Evolutionary conservation across 768 basidiomycete species (phyloP).

Genomic region (Cyclocybe cylindracea): DNA sequence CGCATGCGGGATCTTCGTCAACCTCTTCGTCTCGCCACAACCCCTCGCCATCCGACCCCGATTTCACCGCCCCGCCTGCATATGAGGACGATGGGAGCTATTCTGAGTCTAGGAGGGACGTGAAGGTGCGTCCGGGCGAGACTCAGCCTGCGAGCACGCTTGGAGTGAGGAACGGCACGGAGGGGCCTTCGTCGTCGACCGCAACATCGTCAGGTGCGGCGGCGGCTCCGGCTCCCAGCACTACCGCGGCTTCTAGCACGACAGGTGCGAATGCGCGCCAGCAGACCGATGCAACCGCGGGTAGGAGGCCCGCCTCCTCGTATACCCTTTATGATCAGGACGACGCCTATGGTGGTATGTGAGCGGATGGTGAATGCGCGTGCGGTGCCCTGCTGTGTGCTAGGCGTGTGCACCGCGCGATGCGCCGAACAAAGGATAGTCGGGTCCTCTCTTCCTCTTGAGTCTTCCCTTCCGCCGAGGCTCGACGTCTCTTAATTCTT

Average conservation of each 20-base stretch:
- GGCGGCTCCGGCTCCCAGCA: background rate
- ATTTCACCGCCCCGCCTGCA: constrained; percentile 22
- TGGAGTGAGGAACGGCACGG: background rate
- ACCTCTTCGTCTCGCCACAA: background rate
- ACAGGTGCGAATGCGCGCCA: background rate
- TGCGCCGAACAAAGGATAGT: no score
- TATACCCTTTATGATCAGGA: constrained; percentile 19
- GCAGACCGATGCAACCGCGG: no score
- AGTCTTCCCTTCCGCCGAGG: no score
- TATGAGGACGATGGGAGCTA: constrained; percentile 20
- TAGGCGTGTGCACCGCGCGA: no score
- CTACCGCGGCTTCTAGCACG: background rate
- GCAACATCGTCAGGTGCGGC: background rate
- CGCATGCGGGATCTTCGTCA: background rate
- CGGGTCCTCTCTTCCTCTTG: no score
- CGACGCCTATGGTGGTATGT: constrained; percentile 27
- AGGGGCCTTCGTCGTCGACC: background rate
- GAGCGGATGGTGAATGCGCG: background rate
- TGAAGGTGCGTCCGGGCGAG: constrained; percentile 15
- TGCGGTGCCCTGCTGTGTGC: no score
- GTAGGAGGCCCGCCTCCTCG: constrained; percentile 8
- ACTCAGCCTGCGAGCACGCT: background rate
- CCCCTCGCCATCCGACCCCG: background rate
- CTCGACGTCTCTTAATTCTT: no score
- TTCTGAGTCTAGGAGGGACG: constrained; percentile 19